Percentiles rank a stretch among this genome's conserved stretches.
Evolutionary conservation across 345 rosid genomes (phyloP).

Genomic region (Hypericum androsaemum): DNA sequence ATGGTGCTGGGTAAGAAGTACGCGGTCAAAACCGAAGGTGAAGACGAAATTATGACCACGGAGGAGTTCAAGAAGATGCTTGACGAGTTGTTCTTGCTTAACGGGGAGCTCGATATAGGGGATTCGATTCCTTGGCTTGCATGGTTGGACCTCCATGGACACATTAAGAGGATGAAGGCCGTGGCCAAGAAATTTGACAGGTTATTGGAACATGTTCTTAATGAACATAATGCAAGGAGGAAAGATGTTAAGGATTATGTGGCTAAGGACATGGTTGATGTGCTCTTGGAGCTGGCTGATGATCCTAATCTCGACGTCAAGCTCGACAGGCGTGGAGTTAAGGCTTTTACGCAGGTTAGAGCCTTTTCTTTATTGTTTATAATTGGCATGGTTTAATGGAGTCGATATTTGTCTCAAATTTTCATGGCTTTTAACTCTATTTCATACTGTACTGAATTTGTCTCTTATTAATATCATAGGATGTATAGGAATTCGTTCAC

Average conservation of each 20-base stretch:
- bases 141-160: constrained; percentile 5
- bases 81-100: constrained; percentile 8
- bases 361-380: not conserved
- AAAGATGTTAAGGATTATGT: constrained; percentile 23
- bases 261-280: constrained; percentile 59
- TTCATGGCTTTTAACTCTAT: no score
- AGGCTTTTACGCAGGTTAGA: constrained; percentile 48
- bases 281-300: constrained; percentile 49
- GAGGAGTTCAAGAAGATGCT: constrained; percentile 7
- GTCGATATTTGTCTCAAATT: no score
- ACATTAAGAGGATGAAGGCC: constrained; percentile 12
- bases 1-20: no score
- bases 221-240: constrained; percentile 39
- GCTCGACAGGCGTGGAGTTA: constrained; percentile 52
- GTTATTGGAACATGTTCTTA: constrained; percentile 32
- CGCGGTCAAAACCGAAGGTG: no score
- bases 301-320: constrained; percentile 48
- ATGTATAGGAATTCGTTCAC: no score
- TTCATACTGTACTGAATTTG: no score
- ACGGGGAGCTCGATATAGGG: constrained; percentile 6
- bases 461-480: no score
- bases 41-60: no score
- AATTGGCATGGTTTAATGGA: not conserved
- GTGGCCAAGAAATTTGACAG: constrained; percentile 7
- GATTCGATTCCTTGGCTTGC: constrained; percentile 10